Evolutionary conservation across 352 stramenopile genomes (phyloP), one percentile per base, ranked within the genome.

Genomic region (Pythium rhizo-oryzae): DNA sequence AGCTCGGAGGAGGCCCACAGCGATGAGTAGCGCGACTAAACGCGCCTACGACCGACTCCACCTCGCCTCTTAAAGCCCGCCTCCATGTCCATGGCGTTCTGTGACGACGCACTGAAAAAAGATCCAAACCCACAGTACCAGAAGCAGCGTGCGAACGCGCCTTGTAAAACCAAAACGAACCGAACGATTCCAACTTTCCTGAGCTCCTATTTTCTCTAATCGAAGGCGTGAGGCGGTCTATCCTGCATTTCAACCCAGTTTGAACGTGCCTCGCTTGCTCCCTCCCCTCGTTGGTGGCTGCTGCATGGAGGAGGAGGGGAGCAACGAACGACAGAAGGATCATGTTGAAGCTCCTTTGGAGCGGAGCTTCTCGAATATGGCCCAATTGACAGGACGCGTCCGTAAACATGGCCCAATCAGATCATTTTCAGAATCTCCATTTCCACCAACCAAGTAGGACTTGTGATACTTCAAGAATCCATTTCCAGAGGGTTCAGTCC

Each of bases 261-360:
- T n/a, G n/a, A n/a, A n/a, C n/a, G n/a, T n/a, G n/a, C n/a, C n/a
- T n/a, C n/a, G n/a, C n/a, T n/a, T n/a, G n/a, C n/a, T n/a, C n/a
- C n/a, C n/a, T n/a, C n/a, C n/a, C n/a, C n/a, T n/a, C n/a, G n/a
- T n/a, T n/a, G n/a, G n/a, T n/a, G n/a, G n/a, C n/a, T n/a, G n/a
- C n/a, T n/a, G n/a, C n/a, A n/a, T n/a, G n/a, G n/a, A n/a, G n/a
- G n/a, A n/a, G n/a, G n/a, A n/a, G n/a, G n/a, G n/a, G n/a, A n/a
- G n/a, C n/a, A n/a, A n/a, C n/a, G 52, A 58, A 57, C 16, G 19
- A 16, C 28, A 21, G 9, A n/a, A 18, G 16, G 25, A 47, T 51
- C 63, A 70, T 61, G 63, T 70, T 70, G 63, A 70, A 70, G 63
- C n/a, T n/a, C n/a, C n/a, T n/a, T n/a, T n/a, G n/a, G n/a, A n/a